Conservation (phyloP, 768 basidiomycete genomes). For the Cyclocybe cylindracea region DNA sequence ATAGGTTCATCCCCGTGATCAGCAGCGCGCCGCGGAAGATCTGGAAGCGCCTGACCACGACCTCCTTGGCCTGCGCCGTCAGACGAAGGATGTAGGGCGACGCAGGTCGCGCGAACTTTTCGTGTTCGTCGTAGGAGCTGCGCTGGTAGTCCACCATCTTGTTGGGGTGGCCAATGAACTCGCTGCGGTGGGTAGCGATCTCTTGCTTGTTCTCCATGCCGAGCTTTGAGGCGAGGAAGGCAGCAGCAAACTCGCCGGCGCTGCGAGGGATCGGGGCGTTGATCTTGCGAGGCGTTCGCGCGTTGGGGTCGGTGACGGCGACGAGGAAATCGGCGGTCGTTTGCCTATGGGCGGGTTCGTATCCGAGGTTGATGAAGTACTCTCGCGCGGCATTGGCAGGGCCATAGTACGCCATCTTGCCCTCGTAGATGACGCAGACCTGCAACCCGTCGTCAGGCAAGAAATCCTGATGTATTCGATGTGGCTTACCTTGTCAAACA, state of each 20-base stretch:
- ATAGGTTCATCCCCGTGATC: slow-evolving; percentile 34
- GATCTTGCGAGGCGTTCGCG: slow-evolving; percentile 49
- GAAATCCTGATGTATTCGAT: no score
- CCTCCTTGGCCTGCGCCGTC: slow-evolving; percentile 37
- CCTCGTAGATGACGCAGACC: slow-evolving; percentile 68
- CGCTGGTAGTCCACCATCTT: slow-evolving; percentile 42
- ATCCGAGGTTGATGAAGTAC: slow-evolving; percentile 72
- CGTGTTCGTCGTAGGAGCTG: slow-evolving; percentile 52
- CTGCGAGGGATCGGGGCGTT: slow-evolving; percentile 50
- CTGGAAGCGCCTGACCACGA: slow-evolving; percentile 47
- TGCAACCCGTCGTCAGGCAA: no score
- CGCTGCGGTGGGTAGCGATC: slow-evolving; percentile 42
- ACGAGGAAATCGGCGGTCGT: slow-evolving; percentile 70
- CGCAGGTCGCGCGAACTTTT: slow-evolving; percentile 39
- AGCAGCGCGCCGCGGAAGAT: slow-evolving; percentile 42
- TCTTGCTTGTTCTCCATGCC: slow-evolving; percentile 45
- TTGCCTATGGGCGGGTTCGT: slow-evolving; percentile 60
- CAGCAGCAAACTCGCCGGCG: slow-evolving; percentile 56
- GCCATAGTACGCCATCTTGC: slow-evolving; percentile 76
- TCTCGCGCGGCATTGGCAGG: slow-evolving; percentile 60
- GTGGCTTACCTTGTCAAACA: slow-evolving; percentile 70
- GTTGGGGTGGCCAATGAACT: slow-evolving; percentile 47
- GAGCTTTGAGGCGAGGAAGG: slow-evolving; percentile 41
- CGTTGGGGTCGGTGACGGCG: slow-evolving; percentile 59
- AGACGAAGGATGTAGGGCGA: neutral